phyloP scores from a whole-genome alignment of 2,329 filamentous ascomycete species.

The Magnaporthiopsis rhizophila region DNA sequence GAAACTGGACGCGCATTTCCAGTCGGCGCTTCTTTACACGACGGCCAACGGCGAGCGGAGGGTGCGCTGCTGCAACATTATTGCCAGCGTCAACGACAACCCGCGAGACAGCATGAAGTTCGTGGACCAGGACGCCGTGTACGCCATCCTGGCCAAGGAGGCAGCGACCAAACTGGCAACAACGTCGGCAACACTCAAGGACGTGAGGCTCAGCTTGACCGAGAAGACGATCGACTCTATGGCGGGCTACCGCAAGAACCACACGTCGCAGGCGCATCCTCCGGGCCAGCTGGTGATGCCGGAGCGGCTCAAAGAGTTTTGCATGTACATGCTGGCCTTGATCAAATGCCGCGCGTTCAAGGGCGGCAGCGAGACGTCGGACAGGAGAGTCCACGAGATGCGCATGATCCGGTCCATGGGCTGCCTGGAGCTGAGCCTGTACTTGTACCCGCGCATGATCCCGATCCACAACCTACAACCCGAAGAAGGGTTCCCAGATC shows the following conservation, averaged over 20 bases:
- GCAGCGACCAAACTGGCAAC: slow-evolving; percentile 74
- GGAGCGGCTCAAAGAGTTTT: slow-evolving; percentile 90
- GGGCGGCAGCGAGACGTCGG: slow-evolving; percentile 81
- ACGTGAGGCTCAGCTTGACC: slow-evolving; percentile 72
- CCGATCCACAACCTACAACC: slow-evolving; percentile 82
- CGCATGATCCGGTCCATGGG: slow-evolving; percentile 86
- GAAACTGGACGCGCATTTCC: slow-evolving; percentile 95
- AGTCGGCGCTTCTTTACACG: slow-evolving; percentile 89
- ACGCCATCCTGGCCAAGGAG: slow-evolving; percentile 85
- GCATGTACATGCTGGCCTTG: slow-evolving; percentile 89
- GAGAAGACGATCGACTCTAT: slow-evolving; percentile 93
- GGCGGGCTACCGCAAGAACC: slow-evolving; percentile 86
- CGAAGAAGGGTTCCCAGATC: slow-evolving; percentile 85
- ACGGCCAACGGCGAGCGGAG: slow-evolving; percentile 81
- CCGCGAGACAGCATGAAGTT: slow-evolving; percentile 82
- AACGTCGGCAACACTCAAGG: slow-evolving; percentile 67
- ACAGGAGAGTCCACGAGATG: slow-evolving; percentile 85
- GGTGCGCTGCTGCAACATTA: slow-evolving; percentile 87
- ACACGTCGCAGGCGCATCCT: slow-evolving; percentile 72
- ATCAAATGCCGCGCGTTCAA: slow-evolving; percentile 92
- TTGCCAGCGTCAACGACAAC: slow-evolving; percentile 83
- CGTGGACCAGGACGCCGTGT: slow-evolving; percentile 91
- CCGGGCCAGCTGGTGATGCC: slow-evolving; percentile 91
- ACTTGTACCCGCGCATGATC: slow-evolving; percentile 91
- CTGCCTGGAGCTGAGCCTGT: slow-evolving; percentile 74